phyloP scores from a whole-genome alignment of 495 filamentous ascomycete genomes.

The Neurospora discreta region DNA sequence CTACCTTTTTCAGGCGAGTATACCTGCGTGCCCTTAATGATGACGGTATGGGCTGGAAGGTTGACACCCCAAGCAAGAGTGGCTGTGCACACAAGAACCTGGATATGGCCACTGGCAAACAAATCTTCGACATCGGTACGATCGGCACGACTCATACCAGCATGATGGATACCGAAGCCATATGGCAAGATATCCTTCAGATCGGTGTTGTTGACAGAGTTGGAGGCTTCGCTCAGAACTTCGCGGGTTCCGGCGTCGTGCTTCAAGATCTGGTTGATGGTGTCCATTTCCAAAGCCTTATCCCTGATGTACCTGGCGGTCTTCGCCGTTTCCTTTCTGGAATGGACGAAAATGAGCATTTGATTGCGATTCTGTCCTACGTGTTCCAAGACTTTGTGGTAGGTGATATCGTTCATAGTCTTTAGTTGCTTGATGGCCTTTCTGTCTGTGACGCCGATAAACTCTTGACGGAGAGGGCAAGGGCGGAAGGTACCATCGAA shows the following conservation, averaged over 20 bases:
- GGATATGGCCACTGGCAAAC: conserved; percentile 80
- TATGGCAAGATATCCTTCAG: conserved; percentile 94
- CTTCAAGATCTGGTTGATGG: conserved; percentile 89
- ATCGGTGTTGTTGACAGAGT: conserved; percentile 70
- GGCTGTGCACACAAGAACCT: conserved; percentile 93
- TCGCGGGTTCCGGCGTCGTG: conserved; percentile 88
- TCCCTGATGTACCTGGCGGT: conserved; percentile 93
- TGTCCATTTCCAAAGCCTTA: conserved; percentile 90
- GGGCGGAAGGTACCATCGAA: conserved; percentile 93
- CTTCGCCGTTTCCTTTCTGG: conserved; percentile 94
- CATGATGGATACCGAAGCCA: conserved; percentile 96
- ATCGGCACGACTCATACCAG: conserved; percentile 88
- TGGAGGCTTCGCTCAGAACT: conserved; percentile 74
- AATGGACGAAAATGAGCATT: conserved; percentile 98
- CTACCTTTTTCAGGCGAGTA: conserved; percentile 98
- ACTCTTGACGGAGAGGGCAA: conserved; percentile 90
- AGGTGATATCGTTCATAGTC: conserved; percentile 98
- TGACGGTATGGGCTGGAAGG: conserved; percentile 85
- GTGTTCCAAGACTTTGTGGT: conserved; percentile 95
- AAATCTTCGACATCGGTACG: conserved; percentile 90
- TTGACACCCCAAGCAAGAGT: conserved; percentile 97
- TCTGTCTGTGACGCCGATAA: conserved; percentile 94
- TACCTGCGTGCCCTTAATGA: conserved; percentile 94
- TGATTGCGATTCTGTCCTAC: conserved; percentile 84
- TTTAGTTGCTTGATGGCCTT: conserved; percentile 99